phyloP scores from a whole-genome alignment of 306 rosid species.

The Prunus campanulata region DNA sequence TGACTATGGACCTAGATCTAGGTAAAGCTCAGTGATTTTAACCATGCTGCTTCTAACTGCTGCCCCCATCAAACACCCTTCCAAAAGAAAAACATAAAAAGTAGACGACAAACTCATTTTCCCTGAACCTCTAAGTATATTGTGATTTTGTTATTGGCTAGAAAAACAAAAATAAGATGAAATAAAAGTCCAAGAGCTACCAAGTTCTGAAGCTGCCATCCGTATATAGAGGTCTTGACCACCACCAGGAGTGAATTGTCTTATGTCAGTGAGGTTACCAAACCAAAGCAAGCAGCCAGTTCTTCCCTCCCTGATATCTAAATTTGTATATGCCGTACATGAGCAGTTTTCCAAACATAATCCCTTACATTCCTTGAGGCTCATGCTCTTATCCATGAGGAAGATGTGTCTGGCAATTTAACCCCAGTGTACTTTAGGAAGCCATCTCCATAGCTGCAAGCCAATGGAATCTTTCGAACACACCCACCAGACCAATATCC shows the following conservation, averaged over 20 bases:
- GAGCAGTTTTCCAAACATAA: conserved; percentile 42
- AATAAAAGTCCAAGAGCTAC: not conserved
- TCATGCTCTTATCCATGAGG: conserved; percentile 26
- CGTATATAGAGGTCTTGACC: conserved; percentile 17
- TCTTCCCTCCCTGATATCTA: conserved; percentile 19
- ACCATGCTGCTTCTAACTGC: not conserved
- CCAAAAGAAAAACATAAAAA: not conserved
- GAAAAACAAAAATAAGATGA: not conserved
- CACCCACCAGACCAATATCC: conserved; percentile 42
- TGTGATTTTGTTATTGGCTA: not conserved
- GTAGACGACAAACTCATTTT: not conserved
- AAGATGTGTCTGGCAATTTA: conserved; percentile 28
- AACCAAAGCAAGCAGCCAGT: conserved; percentile 46
- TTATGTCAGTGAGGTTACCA: conserved; percentile 33
- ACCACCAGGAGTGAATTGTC: not conserved
- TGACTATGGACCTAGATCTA: not conserved
- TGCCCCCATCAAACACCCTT: not conserved
- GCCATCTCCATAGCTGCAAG: conserved; percentile 28
- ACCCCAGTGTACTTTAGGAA: conserved; percentile 21
- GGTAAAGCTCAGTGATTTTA: not conserved
- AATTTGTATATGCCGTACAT: conserved; percentile 45
- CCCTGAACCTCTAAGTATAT: not conserved
- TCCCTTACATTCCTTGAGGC: conserved; percentile 23
- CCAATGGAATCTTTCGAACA: conserved; percentile 23
- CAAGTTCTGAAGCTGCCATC: conserved; percentile 10